Evolutionary conservation across 78 protist species (phyloP).

Genomic region (Dictyostelium discoideum): DNA sequence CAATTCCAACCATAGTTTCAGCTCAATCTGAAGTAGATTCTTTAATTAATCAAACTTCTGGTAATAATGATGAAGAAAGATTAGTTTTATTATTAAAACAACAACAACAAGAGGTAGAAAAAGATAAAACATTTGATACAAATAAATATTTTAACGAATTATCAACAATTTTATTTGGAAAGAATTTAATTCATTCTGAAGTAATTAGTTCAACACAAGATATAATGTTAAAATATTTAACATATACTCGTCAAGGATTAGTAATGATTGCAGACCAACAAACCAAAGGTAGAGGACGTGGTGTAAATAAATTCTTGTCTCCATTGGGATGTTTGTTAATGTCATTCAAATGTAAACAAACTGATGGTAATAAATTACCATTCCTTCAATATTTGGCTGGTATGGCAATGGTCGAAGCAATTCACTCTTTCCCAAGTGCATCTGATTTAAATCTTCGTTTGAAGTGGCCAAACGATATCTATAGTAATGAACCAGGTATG

Average conservation of each 20-base stretch:
- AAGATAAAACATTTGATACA: neutral
- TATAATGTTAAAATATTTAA: slow-evolving; percentile 9
- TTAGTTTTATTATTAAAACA: neutral
- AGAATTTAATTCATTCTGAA: neutral
- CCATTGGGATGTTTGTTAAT: slow-evolving; percentile 48
- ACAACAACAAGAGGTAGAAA: neutral
- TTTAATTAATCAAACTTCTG: too few relatives aligned
- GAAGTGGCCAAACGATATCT: slow-evolving; percentile 80
- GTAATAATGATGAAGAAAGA: neutral
- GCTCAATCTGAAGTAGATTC: neutral
- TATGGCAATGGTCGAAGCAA: slow-evolving; percentile 52
- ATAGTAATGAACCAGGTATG: neutral
- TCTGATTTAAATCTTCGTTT: neutral
- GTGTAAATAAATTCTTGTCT: slow-evolving; percentile 25
- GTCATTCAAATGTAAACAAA: slow-evolving; percentile 46
- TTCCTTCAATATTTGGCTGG: slow-evolving; percentile 57
- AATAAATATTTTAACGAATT: slow-evolving; percentile 2
- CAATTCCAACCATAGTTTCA: neutral
- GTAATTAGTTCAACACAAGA: slow-evolving; percentile 20
- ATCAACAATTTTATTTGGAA: slow-evolving; percentile 17
- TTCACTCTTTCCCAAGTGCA: neutral
- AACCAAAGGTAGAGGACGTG: slow-evolving; percentile 33
- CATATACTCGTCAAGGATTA: slow-evolving; percentile 31
- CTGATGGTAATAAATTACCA: slow-evolving; percentile 43
- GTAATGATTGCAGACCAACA: slow-evolving; percentile 42